These are phyloP conservation scores for Lactifluus volemus DNA, from an alignment of 768 basidiomycete genomes.

Conservation along the genomic window DNA sequence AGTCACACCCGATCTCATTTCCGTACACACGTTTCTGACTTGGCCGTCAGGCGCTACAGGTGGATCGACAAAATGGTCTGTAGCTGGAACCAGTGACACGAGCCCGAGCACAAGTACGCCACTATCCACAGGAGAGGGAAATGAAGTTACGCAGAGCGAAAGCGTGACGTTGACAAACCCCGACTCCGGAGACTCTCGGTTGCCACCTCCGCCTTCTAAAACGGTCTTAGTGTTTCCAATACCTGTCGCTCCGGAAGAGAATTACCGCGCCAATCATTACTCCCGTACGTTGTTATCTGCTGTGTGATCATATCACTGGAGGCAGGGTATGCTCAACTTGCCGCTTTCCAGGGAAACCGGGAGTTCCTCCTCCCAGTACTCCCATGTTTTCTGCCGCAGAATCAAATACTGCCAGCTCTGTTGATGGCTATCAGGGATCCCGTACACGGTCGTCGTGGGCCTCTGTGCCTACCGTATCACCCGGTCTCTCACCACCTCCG, in stretches of 20 bases:
- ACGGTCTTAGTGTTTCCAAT: not conserved
- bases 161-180: not conserved
- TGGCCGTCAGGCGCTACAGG: not conserved
- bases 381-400: not conserved
- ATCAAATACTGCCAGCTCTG: too few species aligned
- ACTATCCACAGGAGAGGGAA: not conserved
- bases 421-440: too few species aligned
- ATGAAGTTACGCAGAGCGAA: not conserved
- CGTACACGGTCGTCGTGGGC: not conserved
- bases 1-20: not conserved
- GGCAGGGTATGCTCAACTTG: too few species aligned
- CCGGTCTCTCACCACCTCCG: not conserved
- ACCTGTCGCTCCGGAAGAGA: not conserved
- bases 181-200: not conserved
- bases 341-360: not conserved
- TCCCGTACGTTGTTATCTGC: not conserved
- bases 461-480: not conserved
- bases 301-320: not conserved
- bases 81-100: not conserved
- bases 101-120: too few species aligned
- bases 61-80: constrained; percentile 20
- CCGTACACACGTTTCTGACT: not conserved
- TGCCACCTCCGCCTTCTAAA: not conserved
- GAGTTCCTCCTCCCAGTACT: not conserved
- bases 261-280: not conserved